Evolutionary conservation across 805 yeast genomes (phyloP), one percentile per base, ranked within the genome.

Genomic region (Myxozyma vanderwaltii): DNA sequence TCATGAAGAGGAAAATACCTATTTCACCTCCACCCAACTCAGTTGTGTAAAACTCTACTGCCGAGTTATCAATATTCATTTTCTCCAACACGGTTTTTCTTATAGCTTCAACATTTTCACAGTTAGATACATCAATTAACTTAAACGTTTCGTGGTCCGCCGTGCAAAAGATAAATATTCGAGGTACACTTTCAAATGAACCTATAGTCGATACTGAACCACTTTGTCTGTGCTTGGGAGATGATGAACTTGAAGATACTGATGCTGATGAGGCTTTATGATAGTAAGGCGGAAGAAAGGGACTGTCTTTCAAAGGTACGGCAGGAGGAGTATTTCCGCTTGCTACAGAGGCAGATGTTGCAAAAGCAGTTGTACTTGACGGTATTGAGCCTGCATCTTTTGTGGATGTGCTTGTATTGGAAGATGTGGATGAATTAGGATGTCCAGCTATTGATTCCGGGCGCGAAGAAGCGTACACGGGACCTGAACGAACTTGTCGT

Each of bases 71-170:
- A 70, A 46, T 58, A 64, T 43, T 72, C 68, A 17, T 69, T 60
- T 23, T 68, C 67, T 21, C 77, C 74, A 2, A 69, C 67, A 23
- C 78, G 77, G 50, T 33, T 12, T 29, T 36, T 17, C 84, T 76
- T 21, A 84, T 83, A 70, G 84, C 82, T 53, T 89, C 96, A 0
- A 96, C 86, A 61, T 89, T 71, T 63, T 85, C 86, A 43, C 83
- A 76, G 0, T 67, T 68, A 1, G 66, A 35, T 17, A 74, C 69
- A 41, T 81, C 75, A 1, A 88, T 71, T 0, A 88, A 81, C 8
- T 74, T 72, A 69, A 82, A 91, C 13, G 71, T 73, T 15, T 65
- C 66, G 64, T 86, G 85, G 69, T 91, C 91, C n/a, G 73, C 72
- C 0, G 96, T 86, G 0, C 82, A 81, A 51, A 91, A 72, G 2